These are phyloP conservation scores for Salix arbutifolia DNA, from an alignment of 345 rosid genomes.

Conservation along the genomic window DNA sequence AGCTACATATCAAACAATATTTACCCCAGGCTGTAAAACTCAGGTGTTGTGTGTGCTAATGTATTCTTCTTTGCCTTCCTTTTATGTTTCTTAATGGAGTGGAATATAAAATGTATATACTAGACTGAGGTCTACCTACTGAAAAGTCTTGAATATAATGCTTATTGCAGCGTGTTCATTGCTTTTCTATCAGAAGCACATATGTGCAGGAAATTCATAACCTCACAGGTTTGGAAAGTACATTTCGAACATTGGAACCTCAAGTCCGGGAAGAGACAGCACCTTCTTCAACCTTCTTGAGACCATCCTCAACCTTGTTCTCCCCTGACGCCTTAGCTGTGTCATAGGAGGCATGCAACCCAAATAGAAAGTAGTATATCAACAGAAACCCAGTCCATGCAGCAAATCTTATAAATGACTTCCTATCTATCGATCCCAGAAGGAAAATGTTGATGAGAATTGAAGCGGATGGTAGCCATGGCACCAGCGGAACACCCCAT, in stretches of 20 bases:
- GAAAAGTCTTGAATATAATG: neutral
- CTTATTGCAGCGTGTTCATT: neutral
- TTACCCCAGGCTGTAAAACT: constrained; percentile 23
- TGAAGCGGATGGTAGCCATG: constrained; percentile 9
- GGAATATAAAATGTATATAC: neutral
- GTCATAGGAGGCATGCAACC: constrained; percentile 13
- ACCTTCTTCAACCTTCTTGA: neutral
- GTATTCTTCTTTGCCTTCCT: neutral
- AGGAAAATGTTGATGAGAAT: constrained; percentile 10
- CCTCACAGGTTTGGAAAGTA: neutral
- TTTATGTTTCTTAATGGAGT: neutral
- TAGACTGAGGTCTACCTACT: neutral
- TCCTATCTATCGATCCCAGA: constrained; percentile 2
- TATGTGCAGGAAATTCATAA: neutral
- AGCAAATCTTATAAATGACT: constrained; percentile 2
- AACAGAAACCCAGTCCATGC: neutral
- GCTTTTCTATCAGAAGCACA: neutral
- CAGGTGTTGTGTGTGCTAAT: neutral
- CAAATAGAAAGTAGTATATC: constrained; percentile 2
- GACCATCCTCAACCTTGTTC: neutral
- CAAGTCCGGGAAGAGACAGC: neutral
- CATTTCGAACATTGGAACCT: neutral
- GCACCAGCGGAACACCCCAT: constrained; percentile 14
- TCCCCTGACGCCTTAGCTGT: constrained; percentile 7
- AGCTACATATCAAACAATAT: constrained; percentile 33